Evolutionary conservation across 371 early-diverging fungal genomes (phyloP).

Genomic region (Haplosporangium sp.): DNA sequence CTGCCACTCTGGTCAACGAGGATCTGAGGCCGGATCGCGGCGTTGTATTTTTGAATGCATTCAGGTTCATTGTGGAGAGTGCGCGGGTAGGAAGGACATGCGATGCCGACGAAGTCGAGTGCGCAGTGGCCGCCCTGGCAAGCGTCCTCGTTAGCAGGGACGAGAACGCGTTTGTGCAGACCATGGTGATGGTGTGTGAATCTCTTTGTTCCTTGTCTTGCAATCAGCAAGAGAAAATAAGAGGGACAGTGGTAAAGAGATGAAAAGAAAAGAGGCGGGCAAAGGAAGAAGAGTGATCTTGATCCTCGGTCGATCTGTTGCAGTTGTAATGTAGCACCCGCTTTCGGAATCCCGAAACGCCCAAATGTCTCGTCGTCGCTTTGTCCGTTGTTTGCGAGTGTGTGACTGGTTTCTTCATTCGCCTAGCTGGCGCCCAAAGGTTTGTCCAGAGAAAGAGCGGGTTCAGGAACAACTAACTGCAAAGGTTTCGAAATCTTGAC

Average conservation of each 20-base stretch:
- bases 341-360: constrained; percentile 22
- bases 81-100: constrained; percentile 10
- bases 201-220: background rate
- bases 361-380: background rate
- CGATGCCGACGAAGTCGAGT: constrained; percentile 18
- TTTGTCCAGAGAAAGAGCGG: too few relatives aligned
- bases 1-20: background rate
- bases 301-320: background rate
- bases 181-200: constrained; percentile 11
- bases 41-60: constrained; percentile 8
- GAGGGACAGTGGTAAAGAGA: background rate
- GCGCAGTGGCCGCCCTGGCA: constrained; percentile 30
- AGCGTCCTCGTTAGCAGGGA: constrained; percentile 36
- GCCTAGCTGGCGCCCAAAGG: too few relatives aligned
- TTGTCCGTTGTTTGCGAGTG: too few relatives aligned
- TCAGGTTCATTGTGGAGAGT: constrained; percentile 18
- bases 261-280: background rate
- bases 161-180: constrained; percentile 49
- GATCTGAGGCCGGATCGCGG: constrained; percentile 1
- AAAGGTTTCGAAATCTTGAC: too few relatives aligned
- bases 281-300: constrained; percentile 1
- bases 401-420: too few relatives aligned
- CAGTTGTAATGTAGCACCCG: background rate
- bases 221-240: background rate
- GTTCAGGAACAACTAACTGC: too few relatives aligned